phyloP scores from a whole-genome alignment of 768 basidiomycete genomes.

The Hericium alpestre region DNA sequence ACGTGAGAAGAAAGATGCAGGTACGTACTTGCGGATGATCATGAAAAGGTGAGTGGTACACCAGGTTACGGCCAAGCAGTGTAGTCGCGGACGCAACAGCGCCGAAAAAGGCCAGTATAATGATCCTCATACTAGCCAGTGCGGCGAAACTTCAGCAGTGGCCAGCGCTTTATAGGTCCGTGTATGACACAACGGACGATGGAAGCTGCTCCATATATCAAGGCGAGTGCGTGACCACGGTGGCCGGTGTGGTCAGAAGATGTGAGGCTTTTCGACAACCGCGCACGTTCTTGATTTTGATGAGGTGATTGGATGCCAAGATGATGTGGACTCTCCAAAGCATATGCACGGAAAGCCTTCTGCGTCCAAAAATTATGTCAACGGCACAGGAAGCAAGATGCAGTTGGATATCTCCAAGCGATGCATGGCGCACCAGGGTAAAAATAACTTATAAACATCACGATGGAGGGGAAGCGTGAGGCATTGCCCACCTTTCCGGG shows the following conservation, averaged over 20 bases:
- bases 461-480: too few species aligned
- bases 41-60: slow-evolving; percentile 29
- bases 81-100: neutral
- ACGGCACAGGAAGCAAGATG: neutral
- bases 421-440: neutral
- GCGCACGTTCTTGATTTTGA: neutral
- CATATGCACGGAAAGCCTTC: neutral
- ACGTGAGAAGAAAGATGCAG: neutral
- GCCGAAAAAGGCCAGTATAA: neutral
- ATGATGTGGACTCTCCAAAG: neutral
- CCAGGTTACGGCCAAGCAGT: slow-evolving; percentile 29
- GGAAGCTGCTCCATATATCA: too few species aligned
- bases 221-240: too few species aligned
- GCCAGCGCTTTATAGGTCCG: too few species aligned
- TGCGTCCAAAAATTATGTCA: neutral
- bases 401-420: neutral
- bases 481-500: too few species aligned
- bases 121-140: neutral
- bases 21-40: slow-evolving; percentile 10
- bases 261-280: too few species aligned
- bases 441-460: too few species aligned
- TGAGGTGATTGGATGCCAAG: neutral
- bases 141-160: too few species aligned
- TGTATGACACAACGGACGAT: too few species aligned
- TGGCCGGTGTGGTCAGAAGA: too few species aligned